Conservation (phyloP, 257 asterid genomes). For the Plantago ovata region DNA sequence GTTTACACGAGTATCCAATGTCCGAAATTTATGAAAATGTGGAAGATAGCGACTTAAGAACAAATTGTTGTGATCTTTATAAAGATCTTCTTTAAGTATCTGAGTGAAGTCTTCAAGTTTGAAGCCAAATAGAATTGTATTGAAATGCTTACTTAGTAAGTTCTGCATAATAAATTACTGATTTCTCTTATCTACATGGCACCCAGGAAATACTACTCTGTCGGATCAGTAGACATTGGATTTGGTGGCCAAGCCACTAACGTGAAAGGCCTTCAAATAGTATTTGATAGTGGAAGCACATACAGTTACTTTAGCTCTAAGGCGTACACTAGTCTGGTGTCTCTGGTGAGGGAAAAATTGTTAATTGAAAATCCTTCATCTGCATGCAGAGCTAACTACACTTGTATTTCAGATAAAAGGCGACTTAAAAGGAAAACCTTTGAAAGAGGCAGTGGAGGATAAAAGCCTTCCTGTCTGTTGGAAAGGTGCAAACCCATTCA, state of each 20-base stretch:
- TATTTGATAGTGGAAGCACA: constrained; percentile 73
- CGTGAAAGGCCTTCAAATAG: constrained; percentile 43
- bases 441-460: constrained; percentile 52
- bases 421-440: constrained; percentile 30
- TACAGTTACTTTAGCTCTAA: constrained; percentile 53
- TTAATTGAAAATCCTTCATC: background rate
- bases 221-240: constrained; percentile 50
- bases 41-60: background rate
- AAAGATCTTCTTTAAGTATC: no score
- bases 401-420: constrained; percentile 45
- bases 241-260: constrained; percentile 44
- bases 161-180: background rate
- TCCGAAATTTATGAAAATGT: background rate
- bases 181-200: constrained; percentile 8
- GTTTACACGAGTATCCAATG: background rate
- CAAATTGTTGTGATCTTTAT: no score
- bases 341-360: constrained; percentile 29
- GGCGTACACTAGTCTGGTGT: constrained; percentile 40
- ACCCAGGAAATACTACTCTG: constrained; percentile 47
- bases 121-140: no score
- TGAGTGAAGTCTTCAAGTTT: no score
- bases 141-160: no score
- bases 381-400: constrained; percentile 13
- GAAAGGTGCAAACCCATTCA: constrained; percentile 71
- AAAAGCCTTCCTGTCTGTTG: constrained; percentile 78